Base-by-base conservation (phyloP, 306 rosid species). In the Lathyrus tuberosus region DNA sequence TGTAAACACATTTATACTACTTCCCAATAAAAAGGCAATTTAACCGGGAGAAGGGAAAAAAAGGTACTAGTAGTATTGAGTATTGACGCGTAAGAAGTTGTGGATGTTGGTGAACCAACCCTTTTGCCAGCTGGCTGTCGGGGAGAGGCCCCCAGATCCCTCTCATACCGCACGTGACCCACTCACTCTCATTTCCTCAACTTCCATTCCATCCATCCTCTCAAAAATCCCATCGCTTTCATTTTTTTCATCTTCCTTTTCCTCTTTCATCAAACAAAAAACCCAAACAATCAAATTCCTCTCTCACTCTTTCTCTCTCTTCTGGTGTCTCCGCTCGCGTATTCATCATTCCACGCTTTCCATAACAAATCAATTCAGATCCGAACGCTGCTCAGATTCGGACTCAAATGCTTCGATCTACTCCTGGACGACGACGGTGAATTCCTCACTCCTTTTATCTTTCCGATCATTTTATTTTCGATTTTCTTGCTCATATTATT, bases 91-190 rank as follows among this genome's bases (percentile, higher is more conserved):
- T 87, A 75, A 59, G 85, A 94, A 77, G 92, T 81, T 85, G 99
- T 85, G 95, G 97, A 88, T 87, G 92, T 87, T 88, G 89, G 97
- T 84, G 86, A 91, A 95, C 97, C 88, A 91, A 85, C 96, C 76
- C 83, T 70, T 78, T 54, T 80, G 97, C 97, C 86, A 94, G 99
- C 97, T 94, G 99, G 96, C 91, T 91, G 88, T 88, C 91, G 88
- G 95, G 82, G 95, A 85, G 87, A 87, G 89, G 91, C 80, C 88
- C 85, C 89, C 82, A 78, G 85, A 79, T 78, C 81, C 65, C 79
- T 76, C 86, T 77, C 87, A 71, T 74, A 58, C 62, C 70, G 87
- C 97, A 88, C 97, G 97, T 90, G 97, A 93, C 85, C 85, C 77
- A 78, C 84, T 76, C 75, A 73, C 81, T 57, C 84, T 41, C 38